phyloP scores from a whole-genome alignment of 352 stramenopile genomes.

The Aphanomyces invadans region DNA sequence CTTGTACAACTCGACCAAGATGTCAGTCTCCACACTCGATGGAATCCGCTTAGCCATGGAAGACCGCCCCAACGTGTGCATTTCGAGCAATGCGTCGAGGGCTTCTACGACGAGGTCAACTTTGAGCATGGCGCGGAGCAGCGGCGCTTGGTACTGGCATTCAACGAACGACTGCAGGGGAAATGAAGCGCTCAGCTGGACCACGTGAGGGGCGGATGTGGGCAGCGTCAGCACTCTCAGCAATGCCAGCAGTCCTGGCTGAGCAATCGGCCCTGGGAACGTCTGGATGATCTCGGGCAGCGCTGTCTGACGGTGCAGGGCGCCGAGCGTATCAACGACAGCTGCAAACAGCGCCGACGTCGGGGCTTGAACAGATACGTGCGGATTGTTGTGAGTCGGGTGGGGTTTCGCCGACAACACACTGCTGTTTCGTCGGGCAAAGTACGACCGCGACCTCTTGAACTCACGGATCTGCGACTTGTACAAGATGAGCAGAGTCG shows the following conservation, averaged over 20 bases:
- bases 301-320: background rate
- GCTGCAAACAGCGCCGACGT: conserved; percentile 6
- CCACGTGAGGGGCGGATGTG: background rate
- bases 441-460: background rate
- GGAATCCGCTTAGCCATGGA: background rate
- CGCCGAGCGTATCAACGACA: conserved; percentile 5
- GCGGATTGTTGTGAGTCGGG: background rate
- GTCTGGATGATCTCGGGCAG: background rate
- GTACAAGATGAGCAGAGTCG: background rate
- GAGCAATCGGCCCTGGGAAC: background rate
- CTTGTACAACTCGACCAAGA: conserved; percentile 22
- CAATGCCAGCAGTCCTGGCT: background rate
- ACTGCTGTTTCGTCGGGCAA: conserved; percentile 4
- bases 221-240: conserved; percentile 10
- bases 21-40: conserved; percentile 6
- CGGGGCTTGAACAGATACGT: background rate
- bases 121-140: conserved; percentile 10
- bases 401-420: background rate
- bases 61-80: conserved; percentile 7
- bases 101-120: conserved; percentile 9
- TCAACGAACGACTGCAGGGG: conserved; percentile 18
- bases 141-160: background rate
- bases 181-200: background rate
- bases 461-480: conserved; percentile 5
- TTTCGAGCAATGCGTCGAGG: background rate